phyloP scores from a whole-genome alignment of 2,329 filamentous ascomycete species.

The Pseudogymnoascus sp. region DNA sequence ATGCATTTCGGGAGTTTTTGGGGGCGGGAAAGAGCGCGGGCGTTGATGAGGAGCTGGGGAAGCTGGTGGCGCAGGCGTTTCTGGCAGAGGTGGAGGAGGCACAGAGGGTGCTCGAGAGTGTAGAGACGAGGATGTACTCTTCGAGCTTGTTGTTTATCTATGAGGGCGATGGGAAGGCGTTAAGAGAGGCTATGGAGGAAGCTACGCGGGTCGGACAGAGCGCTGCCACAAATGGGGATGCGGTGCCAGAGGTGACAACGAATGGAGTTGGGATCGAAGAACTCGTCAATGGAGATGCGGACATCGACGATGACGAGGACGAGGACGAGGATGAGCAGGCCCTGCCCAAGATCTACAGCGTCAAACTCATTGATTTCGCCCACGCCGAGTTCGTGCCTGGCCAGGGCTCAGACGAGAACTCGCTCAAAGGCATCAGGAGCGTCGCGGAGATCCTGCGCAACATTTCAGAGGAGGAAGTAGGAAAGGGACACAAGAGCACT shows the following conservation, averaged over 20 bases:
- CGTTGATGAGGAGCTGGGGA: constrained; percentile 52
- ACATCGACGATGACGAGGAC: constrained; percentile 38
- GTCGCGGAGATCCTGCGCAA: constrained; percentile 57
- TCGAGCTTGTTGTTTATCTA: constrained; percentile 52
- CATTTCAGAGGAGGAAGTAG: not conserved
- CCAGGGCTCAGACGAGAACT: constrained; percentile 78
- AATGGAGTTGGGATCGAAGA: constrained; percentile 19
- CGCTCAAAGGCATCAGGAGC: constrained; percentile 65
- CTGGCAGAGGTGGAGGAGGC: constrained; percentile 46
- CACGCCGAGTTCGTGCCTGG: constrained; percentile 78
- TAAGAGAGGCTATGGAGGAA: constrained; percentile 34
- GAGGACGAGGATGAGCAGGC: constrained; percentile 49
- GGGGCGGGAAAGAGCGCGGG: constrained; percentile 48
- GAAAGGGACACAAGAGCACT: not conserved
- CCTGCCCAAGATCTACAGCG: constrained; percentile 60
- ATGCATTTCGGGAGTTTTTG: constrained; percentile 50
- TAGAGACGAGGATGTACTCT: constrained; percentile 58
- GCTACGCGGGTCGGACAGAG: constrained; percentile 24
- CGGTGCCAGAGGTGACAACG: not conserved
- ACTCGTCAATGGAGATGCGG: constrained; percentile 30
- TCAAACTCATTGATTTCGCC: constrained; percentile 95
- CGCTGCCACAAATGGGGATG: constrained; percentile 23
- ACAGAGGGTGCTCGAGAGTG: constrained; percentile 43
- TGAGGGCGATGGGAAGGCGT: constrained; percentile 52
- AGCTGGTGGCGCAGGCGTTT: constrained; percentile 48